Evolutionary conservation across 345 rosid species (phyloP), one percentile per base, ranked within the genome.

Genomic region (Cardamine chenopodiifolia): DNA sequence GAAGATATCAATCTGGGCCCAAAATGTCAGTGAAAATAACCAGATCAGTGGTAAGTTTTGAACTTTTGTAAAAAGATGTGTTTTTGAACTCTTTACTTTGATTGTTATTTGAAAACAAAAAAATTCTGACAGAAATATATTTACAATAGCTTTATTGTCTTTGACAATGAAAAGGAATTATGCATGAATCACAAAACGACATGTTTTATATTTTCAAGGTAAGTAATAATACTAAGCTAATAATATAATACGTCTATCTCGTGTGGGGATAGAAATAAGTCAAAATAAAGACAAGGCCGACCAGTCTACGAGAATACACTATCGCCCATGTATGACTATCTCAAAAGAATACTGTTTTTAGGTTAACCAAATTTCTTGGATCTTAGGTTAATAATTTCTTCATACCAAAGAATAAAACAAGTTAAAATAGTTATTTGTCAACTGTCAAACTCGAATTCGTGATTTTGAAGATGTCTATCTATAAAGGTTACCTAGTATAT

Each of bases 251-350:
- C 52, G 45, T 20, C 14, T n/a, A 48, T 37, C 35, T 68, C 40
- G 11, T 45, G 75, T 70, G 53, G 45, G 65, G 66, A 63, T 70
- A 55, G 48, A 64, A 23, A 77, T 70, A 63, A 70, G 76, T 70
- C 80, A 77, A 77, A 77, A 55, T 35, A 70, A 57, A 57, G 80
- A 77, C 72, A 71, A 71, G 39, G 62, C 62, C 73, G 66, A 77
- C 29, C 2, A 35, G 31, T 58, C 77, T 78, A 61, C 52, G 44
- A 65, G 35, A 28, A 50, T 4, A 60, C 17, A 60, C 17, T 10
- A 56, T 19, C 22, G 5, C n/a, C 31, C 57, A 13, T 25, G 34
- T 25, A 25, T 14, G 34, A 6, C 9, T 12, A 23, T 13, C 31
- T 25, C 34, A 2, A 6, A 50, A 13, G 17, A 53, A 13, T 4